These are phyloP conservation scores for Acacia concinna DNA, from an alignment of 331 rosid genomes.

Conservation along the genomic window DNA sequence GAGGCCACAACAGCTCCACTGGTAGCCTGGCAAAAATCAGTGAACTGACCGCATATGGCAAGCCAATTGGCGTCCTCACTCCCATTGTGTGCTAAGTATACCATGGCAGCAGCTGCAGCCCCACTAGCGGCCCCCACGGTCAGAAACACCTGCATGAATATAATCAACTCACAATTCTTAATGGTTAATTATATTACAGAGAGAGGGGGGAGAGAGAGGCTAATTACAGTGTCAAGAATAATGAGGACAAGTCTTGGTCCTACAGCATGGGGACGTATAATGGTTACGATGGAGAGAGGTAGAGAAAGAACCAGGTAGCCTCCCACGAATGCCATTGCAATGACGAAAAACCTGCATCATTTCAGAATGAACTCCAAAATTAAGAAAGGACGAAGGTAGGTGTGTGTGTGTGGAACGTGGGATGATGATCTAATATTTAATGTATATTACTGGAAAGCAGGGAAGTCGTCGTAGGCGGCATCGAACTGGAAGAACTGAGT, in stretches of 20 bases:
- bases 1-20: conserved; percentile 76
- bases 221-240: conserved; percentile 68
- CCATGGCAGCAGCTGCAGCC: conserved; percentile 74
- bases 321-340: conserved; percentile 63
- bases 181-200: too few species aligned
- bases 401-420: neutral
- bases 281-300: conserved; percentile 67
- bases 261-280: conserved; percentile 67
- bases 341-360: conserved; percentile 51
- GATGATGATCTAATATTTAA: conserved; percentile 1
- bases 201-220: too few species aligned
- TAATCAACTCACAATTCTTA: neutral
- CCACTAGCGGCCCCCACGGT: conserved; percentile 61
- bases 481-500: conserved; percentile 92
- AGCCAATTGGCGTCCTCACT: conserved; percentile 73
- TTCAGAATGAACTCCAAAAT: neutral
- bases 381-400: neutral
- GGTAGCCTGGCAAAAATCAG: conserved; percentile 61
- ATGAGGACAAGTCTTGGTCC: conserved; percentile 62
- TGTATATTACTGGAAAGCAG: conserved; percentile 76
- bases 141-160: conserved; percentile 57
- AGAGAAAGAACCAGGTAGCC: conserved; percentile 79
- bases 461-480: conserved; percentile 77
- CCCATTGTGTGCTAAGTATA: conserved; percentile 84
- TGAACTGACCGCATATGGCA: conserved; percentile 82